Base-by-base conservation (phyloP, 768 basidiomycete species). In the Pleurotus ostreatus region DNA sequence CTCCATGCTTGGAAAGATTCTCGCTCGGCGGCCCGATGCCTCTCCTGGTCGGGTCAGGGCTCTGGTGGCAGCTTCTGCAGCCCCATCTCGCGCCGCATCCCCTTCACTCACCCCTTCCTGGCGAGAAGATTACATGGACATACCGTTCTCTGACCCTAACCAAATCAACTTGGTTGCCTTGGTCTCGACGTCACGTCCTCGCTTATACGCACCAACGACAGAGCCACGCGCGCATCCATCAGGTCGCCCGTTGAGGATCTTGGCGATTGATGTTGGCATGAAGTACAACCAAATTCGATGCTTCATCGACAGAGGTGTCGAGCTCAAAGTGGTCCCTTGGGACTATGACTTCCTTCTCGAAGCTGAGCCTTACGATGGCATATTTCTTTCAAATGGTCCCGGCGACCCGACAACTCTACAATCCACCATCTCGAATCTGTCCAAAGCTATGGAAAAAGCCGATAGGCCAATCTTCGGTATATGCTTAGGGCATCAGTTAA, bases 221-320 rank as follows among this genome's bases (percentile, higher is more conserved):
- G 70, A 74, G 49, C 76, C 83, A 20, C 81, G 75, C 53, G 68
- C 83, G 34, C 92, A 97, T 66, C 89, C 92, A 2, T 86, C 84
- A 1, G 92, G 90, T 26, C 84, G 94, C 49, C 73, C 83, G 0
- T 68, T 98, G 26, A 89, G 97, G 58, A 82, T 99, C 25, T 66
- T 99, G 13, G 94, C 93, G 4, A 74, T 98, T 57, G 97, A 99
- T 68, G 96, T 98, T 49, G 97, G 97, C n/a, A 98, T 98, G 92
- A 99, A 99, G 73, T 97, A 91, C 77, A 98, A 98, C 72, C 97
- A 99, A 72, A 94, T 98, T 63, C 83, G 97, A 34, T 99, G 97
- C 77, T 98, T 99, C 74, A 84, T 83, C 43, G 78, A 84, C 38
- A 88, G 97, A 34, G 97, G 97, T 48, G 84, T 98, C 37, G 93